These are phyloP conservation scores for Aspergillaceae sp. DNA, from an alignment of 2,329 filamentous ascomycete genomes.

Conservation along the genomic window DNA sequence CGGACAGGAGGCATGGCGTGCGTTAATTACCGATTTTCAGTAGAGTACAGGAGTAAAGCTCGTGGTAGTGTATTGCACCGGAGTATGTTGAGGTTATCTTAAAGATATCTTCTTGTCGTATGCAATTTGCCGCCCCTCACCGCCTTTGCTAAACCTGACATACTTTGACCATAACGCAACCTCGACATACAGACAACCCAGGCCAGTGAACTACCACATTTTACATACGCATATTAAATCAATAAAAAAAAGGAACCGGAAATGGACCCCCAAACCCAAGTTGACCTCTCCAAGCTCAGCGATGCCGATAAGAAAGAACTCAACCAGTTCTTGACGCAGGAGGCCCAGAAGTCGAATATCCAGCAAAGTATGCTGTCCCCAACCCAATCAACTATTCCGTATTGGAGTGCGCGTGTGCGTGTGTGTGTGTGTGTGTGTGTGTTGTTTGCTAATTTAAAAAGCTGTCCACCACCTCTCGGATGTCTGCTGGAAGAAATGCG, in stretches of 20 bases:
- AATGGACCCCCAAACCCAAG: slow-evolving; percentile 30
- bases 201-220: no score
- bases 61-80: neutral
- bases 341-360: slow-evolving; percentile 66
- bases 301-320: slow-evolving; percentile 80
- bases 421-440: no score
- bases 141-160: no score
- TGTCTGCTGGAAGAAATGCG: slow-evolving; percentile 91
- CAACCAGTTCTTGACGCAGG: slow-evolving; percentile 73
- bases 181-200: no score
- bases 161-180: neutral
- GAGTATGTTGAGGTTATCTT: no score
- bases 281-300: slow-evolving; percentile 66
- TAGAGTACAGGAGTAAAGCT: neutral
- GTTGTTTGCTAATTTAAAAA: slow-evolving; percentile 25
- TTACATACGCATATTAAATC: no score
- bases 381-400: no score
- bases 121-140: no score
- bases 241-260: no score
- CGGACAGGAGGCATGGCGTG: slow-evolving; percentile 53
- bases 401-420: no score
- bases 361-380: slow-evolving; percentile 37
- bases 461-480: slow-evolving; percentile 62
- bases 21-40: neutral
- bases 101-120: no score